These are phyloP conservation scores for Citrus maxima DNA, from an alignment of 345 rosid genomes.

Conservation along the genomic window DNA sequence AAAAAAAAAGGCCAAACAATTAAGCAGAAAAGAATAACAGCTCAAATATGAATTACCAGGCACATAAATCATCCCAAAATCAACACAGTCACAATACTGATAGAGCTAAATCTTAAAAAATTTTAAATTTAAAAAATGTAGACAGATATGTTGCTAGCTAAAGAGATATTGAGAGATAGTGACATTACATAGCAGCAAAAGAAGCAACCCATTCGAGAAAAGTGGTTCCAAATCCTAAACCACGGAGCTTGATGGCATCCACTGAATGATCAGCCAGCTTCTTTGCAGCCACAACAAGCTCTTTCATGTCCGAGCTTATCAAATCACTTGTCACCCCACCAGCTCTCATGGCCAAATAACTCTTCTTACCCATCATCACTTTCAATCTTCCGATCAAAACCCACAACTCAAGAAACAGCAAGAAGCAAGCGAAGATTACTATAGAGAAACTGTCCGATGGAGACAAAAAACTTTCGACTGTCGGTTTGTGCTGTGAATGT, in stretches of 20 bases:
- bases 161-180: background rate
- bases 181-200: slow-evolving; percentile 67
- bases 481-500: background rate
- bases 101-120: background rate
- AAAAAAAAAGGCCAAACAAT: no score
- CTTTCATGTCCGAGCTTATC: slow-evolving; percentile 33
- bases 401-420: background rate
- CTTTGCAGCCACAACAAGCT: slow-evolving; percentile 36
- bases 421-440: background rate
- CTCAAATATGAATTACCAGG: background rate
- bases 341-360: slow-evolving; percentile 25
- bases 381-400: background rate
- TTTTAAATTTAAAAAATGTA: background rate
- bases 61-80: background rate
- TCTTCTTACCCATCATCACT: slow-evolving; percentile 17
- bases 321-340: slow-evolving; percentile 13
- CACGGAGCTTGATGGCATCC: slow-evolving; percentile 41
- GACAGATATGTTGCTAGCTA: background rate
- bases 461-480: background rate
- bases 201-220: slow-evolving; percentile 84
- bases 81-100: background rate
- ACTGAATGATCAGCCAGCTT: slow-evolving; percentile 33
- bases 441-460: background rate
- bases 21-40: background rate
- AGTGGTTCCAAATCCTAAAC: slow-evolving; percentile 68